Percentiles rank a stretch among this genome's conserved stretches.
Conservation (phyloP, 129 eudicot genomes). For the Flaveria robusta region DNA sequence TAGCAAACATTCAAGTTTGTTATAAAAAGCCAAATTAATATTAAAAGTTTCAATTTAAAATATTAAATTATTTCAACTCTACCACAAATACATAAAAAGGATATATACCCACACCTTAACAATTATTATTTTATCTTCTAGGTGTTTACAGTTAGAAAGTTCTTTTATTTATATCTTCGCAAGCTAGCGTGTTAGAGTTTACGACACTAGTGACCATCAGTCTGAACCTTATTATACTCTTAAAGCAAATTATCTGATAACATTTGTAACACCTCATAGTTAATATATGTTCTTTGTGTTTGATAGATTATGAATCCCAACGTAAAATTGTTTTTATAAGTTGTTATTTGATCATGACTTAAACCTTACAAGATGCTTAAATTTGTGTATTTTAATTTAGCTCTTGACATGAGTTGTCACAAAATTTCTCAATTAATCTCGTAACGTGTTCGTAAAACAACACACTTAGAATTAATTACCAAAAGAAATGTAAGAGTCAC, state of each 20-base stretch:
- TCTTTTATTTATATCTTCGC: no score
- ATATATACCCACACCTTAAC: no score
- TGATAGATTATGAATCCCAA: not conserved
- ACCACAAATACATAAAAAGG: not conserved
- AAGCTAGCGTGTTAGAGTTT: no score
- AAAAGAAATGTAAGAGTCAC: not conserved
- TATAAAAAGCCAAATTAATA: not conserved
- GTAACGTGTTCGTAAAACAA: not conserved
- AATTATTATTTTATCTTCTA: no score
- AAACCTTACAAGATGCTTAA: not conserved
- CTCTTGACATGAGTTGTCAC: not conserved
- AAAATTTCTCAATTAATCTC: not conserved
- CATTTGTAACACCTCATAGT: no score
- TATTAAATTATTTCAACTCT: not conserved
- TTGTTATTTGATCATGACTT: not conserved
- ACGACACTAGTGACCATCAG: no score
- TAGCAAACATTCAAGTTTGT: conserved; percentile 35
- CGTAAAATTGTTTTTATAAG: not conserved
- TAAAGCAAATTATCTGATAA: no score
- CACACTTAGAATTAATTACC: not conserved
- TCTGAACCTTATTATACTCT: no score
- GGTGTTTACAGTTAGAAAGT: no score
- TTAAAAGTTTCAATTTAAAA: not conserved
- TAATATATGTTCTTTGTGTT: not conserved
- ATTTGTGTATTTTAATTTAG: not conserved